Percentiles rank a stretch among this genome's conserved stretches.
Conservation (phyloP, 2,329 filamentous ascomycete genomes). For the Pseudogymnoascus sp. region DNA sequence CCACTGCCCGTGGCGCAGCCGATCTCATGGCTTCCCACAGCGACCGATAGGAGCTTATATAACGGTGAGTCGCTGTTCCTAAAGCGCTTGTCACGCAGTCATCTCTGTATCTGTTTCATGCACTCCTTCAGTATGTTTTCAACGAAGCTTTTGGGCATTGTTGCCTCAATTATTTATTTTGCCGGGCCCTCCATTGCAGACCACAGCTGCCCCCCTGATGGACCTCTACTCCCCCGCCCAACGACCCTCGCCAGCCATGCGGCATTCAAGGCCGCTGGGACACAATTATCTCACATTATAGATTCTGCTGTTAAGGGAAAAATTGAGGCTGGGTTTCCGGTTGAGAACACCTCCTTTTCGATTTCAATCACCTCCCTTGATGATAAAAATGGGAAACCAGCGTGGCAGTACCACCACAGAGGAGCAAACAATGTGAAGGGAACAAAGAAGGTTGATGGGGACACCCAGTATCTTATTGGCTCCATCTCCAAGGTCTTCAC, state of each 20-base stretch:
- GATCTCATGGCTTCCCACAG: not conserved
- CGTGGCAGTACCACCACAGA: conserved; percentile 35
- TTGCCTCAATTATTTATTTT: not conserved
- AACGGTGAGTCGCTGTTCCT: not conserved
- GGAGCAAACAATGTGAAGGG: conserved; percentile 27
- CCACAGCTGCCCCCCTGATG: not conserved
- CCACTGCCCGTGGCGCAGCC: not conserved
- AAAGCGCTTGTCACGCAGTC: not conserved
- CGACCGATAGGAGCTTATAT: not conserved
- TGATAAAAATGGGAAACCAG: not conserved
- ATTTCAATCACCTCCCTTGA: not conserved
- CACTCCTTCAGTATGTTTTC: not conserved
- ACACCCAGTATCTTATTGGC: conserved; percentile 33
- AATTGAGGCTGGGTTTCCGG: not conserved
- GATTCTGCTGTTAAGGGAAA: not conserved
- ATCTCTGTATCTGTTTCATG: not conserved
- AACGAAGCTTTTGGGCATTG: not conserved
- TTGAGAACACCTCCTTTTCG: conserved; percentile 2
- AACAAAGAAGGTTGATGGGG: conserved; percentile 2
- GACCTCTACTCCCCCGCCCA: not conserved
- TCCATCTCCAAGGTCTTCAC: conserved; percentile 39
- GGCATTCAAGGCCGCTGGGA: not conserved
- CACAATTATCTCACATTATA: not conserved
- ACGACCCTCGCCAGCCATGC: not conserved
- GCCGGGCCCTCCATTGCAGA: not conserved